Evolutionary conservation across 176 grass and related monocot genomes (phyloP).

Genomic region (Carex parvula): DNA sequence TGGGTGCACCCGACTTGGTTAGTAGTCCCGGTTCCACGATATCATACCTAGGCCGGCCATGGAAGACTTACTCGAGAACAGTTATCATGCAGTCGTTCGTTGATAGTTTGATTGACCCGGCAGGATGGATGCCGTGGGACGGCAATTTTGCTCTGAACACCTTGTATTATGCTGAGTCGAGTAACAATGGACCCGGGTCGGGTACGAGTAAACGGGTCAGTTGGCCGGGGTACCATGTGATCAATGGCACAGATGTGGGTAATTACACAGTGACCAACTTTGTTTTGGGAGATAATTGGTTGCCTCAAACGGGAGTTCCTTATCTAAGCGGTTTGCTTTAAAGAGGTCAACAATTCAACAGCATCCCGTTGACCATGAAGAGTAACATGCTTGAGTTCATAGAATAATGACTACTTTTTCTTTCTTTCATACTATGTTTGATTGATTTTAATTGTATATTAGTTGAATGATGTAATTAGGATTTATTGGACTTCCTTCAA

Average conservation of each 20-base stretch:
- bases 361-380: no score
- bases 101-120: conserved; percentile 39
- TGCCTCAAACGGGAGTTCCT: conserved; percentile 81
- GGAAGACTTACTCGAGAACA: conserved; percentile 83
- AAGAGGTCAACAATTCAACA: background rate
- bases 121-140: conserved; percentile 84
- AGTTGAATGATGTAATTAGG: background rate
- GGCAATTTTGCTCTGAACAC: conserved; percentile 69
- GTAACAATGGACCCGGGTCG: conserved; percentile 55
- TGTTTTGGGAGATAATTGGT: conserved; percentile 73
- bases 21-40: conserved; percentile 35
- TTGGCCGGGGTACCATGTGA: conserved; percentile 73
- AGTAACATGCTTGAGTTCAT: no score
- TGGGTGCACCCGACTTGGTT: conserved; percentile 59
- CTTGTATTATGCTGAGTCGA: conserved; percentile 80
- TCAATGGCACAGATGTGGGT: conserved; percentile 37
- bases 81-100: conserved; percentile 70
- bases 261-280: conserved; percentile 87
- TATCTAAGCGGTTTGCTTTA: conserved; percentile 51
- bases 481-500: background rate
- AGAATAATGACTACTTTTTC: background rate
- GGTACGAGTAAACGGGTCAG: conserved; percentile 48
- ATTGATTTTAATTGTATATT: background rate
- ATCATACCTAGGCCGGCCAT: conserved; percentile 66
- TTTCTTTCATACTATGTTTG: background rate